Conservation (phyloP, 768 basidiomycete species). For the Coprinopsis marcescibilis region DNA sequence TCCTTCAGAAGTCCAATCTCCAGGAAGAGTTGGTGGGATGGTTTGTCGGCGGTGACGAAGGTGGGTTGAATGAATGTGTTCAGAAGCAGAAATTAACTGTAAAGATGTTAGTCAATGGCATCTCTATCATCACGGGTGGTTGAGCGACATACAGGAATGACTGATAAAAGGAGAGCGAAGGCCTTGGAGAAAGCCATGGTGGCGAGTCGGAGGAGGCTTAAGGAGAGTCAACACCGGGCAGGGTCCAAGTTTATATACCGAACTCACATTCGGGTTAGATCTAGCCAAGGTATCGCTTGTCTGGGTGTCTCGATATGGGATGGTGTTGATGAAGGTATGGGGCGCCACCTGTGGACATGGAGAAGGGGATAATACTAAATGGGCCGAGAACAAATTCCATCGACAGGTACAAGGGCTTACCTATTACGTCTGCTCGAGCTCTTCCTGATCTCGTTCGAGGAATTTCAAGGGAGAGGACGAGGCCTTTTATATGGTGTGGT, state of each 20-base stretch:
- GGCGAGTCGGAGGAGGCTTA: slow-evolving; percentile 8
- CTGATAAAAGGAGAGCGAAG: slow-evolving; percentile 25
- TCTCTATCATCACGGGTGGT: neutral
- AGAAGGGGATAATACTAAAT: neutral
- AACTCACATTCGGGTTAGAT: slow-evolving; percentile 16
- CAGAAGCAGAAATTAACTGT: slow-evolving; percentile 21
- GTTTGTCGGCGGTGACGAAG: slow-evolving; percentile 33
- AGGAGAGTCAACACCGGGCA: slow-evolving; percentile 12
- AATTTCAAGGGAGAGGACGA: no score
- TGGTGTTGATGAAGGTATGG: neutral
- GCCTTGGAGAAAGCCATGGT: slow-evolving; percentile 29
- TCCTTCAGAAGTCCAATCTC: slow-evolving; percentile 51
- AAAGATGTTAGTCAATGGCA: neutral
- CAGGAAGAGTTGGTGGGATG: slow-evolving; percentile 40
- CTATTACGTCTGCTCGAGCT: no score
- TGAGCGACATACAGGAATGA: slow-evolving; percentile 32
- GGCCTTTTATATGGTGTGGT: no score
- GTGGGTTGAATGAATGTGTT: slow-evolving; percentile 22
- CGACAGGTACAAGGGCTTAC: neutral
- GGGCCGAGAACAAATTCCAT: neutral
- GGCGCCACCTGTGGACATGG: slow-evolving; percentile 1
- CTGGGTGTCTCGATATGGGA: slow-evolving; percentile 13
- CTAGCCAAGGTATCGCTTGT: slow-evolving; percentile 24
- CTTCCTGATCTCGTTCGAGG: no score
- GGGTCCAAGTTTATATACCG: slow-evolving; percentile 22